Conservation (phyloP, 2,329 filamentous ascomycete species). For the Verticillium albo-atrum region DNA sequence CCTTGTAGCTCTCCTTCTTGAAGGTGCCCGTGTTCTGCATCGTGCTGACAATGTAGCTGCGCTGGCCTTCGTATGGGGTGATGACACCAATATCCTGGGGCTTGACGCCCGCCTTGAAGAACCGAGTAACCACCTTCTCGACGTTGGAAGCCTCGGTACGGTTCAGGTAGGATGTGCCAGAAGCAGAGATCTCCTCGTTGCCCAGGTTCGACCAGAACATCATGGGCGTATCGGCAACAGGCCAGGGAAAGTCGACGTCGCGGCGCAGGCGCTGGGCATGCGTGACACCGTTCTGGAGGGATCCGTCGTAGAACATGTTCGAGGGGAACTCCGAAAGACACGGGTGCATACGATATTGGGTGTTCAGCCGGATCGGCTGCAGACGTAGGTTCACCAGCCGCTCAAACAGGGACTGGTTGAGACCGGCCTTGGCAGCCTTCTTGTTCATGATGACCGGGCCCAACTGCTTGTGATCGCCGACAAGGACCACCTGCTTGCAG, state of each 20-base stretch:
- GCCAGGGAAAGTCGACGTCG: slow-evolving; percentile 98
- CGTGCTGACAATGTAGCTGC: slow-evolving; percentile 97
- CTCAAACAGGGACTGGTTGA: slow-evolving; percentile 98
- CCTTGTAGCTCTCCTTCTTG: slow-evolving; percentile 98
- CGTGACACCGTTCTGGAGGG: slow-evolving; percentile 92
- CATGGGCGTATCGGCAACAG: slow-evolving; percentile 90
- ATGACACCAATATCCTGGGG: slow-evolving; percentile 94
- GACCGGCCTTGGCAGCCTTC: slow-evolving; percentile 94
- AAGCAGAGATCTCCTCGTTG: slow-evolving; percentile 96
- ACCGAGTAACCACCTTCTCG: slow-evolving; percentile 96
- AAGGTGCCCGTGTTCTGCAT: slow-evolving; percentile 98
- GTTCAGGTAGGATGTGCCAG: slow-evolving; percentile 96
- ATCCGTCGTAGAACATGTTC: slow-evolving; percentile 99
- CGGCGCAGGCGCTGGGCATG: slow-evolving; percentile 81
- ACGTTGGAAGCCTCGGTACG: slow-evolving; percentile 96
- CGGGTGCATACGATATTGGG: slow-evolving; percentile 98
- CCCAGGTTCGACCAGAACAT: slow-evolving; percentile 99
- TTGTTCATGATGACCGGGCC: slow-evolving; percentile 99
- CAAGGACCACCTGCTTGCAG: slow-evolving; percentile 98
- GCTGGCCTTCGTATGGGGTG: slow-evolving; percentile 96
- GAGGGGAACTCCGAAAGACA: slow-evolving; percentile 96
- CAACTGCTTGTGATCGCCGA: slow-evolving; percentile 96
- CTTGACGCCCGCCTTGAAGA: slow-evolving; percentile 98
- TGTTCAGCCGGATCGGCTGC: slow-evolving; percentile 86
- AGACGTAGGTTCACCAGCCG: slow-evolving; percentile 89